Percentiles rank a stretch among this genome's conserved stretches.
Evolutionary conservation across 192 early-diverging fungal genomes (phyloP).

Genomic region (Chytriomyces confervae): DNA sequence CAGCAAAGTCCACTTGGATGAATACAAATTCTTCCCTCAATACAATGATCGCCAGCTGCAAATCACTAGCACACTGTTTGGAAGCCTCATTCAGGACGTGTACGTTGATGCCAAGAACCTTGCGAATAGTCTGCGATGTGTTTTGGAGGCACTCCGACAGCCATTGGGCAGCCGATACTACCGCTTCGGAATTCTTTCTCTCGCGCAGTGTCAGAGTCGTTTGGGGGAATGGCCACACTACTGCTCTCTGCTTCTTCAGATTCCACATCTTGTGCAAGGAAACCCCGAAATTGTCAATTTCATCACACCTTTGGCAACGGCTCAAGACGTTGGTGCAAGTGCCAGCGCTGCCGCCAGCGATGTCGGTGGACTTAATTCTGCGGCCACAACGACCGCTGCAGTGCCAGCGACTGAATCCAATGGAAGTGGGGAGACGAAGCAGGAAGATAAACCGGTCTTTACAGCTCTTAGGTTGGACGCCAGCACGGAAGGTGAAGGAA

Average conservation of each 20-base stretch:
- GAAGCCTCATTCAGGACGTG: constrained; percentile 86
- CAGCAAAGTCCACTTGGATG: constrained; percentile 93
- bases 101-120: constrained; percentile 79
- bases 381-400: not conserved
- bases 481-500: constrained; percentile 45
- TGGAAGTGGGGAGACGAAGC: constrained; percentile 17
- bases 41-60: constrained; percentile 92
- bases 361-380: constrained; percentile 3
- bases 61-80: constrained; percentile 90
- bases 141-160: constrained; percentile 84
- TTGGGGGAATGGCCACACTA: constrained; percentile 92
- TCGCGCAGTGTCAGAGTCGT: constrained; percentile 81
- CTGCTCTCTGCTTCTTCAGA: constrained; percentile 82
- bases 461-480: constrained; percentile 67
- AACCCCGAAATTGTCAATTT: constrained; percentile 75
- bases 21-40: constrained; percentile 91
- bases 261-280: constrained; percentile 77
- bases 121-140: constrained; percentile 87
- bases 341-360: not conserved
- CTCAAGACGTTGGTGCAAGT: not conserved
- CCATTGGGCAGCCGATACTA: constrained; percentile 82
- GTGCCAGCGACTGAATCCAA: constrained; percentile 25
- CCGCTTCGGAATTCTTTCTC: constrained; percentile 86
- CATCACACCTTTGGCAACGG: constrained; percentile 46
- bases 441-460: constrained; percentile 60